Evolutionary conservation across 768 basidiomycete species (phyloP).

Genomic region (Agaricus blazei): DNA sequence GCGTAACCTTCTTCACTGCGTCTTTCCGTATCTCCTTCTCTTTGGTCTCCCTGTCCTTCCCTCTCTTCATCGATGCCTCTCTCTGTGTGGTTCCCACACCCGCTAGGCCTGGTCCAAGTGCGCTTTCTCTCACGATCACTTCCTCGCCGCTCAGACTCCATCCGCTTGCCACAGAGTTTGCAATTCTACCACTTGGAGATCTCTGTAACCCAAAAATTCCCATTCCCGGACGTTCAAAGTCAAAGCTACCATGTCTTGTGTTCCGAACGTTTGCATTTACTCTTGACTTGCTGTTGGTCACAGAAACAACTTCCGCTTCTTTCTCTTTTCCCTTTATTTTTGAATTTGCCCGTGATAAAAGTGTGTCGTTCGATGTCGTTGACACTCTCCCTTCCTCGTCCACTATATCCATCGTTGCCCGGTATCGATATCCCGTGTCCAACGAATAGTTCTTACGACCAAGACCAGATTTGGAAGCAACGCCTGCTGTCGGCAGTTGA

Average conservation of each 20-base stretch:
- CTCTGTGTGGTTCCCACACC: conserved; percentile 42
- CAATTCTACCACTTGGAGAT: conserved; percentile 36
- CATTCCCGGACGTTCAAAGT: conserved; percentile 67
- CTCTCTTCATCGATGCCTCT: conserved; percentile 33
- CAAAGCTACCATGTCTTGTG: conserved; percentile 68
- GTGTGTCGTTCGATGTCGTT: conserved; percentile 9
- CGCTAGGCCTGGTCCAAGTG: conserved; percentile 36
- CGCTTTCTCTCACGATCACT: conserved; percentile 24
- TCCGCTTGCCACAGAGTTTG: conserved; percentile 24
- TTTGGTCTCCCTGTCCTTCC: conserved; percentile 32
- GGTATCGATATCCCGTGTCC: conserved; percentile 33
- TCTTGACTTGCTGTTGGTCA: conserved; percentile 13
- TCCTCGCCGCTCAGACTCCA: conserved; percentile 23
- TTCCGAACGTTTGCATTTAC: conserved; percentile 30
- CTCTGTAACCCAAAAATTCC: conserved; percentile 35
- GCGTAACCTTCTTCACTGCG: conserved; percentile 9
- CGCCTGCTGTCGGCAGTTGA: not conserved
- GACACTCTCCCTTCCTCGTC: conserved; percentile 27
- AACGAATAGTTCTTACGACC: conserved; percentile 22
- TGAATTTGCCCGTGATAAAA: conserved; percentile 12
- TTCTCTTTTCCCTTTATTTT: conserved; percentile 24
- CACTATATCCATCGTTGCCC: conserved; percentile 28
- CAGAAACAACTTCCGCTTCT: conserved; percentile 18
- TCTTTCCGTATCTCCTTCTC: conserved; percentile 17
- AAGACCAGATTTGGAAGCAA: not conserved